Percentiles rank a stretch among this genome's conserved stretches.
Evolutionary conservation across 148 eudicot genomes (phyloP).

Genomic region (Camellia sinensis): DNA sequence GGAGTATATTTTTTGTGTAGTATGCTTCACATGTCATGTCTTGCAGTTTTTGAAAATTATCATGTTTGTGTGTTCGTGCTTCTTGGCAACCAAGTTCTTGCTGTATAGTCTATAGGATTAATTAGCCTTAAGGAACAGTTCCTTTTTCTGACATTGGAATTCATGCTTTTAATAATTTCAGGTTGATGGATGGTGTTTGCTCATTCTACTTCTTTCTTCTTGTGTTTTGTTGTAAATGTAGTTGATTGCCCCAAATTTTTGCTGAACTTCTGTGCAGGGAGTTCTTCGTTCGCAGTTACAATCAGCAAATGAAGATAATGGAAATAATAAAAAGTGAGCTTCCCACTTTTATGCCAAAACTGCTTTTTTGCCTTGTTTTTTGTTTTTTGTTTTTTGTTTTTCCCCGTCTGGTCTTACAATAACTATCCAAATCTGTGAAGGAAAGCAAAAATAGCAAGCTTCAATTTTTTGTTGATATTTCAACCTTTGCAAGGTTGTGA

Average conservation of each 20-base stretch:
- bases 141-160: neutral
- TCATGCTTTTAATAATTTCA: neutral
- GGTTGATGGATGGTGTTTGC: neutral
- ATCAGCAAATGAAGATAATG: constrained; percentile 77
- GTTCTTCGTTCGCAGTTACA: constrained; percentile 74
- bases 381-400: neutral
- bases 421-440: neutral
- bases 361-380: neutral
- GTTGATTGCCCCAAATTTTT: neutral
- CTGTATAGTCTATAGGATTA: neutral
- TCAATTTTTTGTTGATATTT: neutral
- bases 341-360: neutral
- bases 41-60: too few species aligned
- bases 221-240: constrained; percentile 1
- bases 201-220: neutral
- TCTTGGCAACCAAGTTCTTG: too few species aligned
- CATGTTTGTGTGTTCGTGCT: too few species aligned
- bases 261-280: constrained; percentile 48
- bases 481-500: neutral
- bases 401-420: neutral
- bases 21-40: too few species aligned
- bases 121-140: neutral
- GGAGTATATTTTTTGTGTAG: too few species aligned
- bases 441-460: neutral
- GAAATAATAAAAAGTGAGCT: constrained; percentile 55